Evolutionary conservation across 2,329 filamentous ascomycete genomes (phyloP).

Genomic region (Epichloe aotearoae): DNA sequence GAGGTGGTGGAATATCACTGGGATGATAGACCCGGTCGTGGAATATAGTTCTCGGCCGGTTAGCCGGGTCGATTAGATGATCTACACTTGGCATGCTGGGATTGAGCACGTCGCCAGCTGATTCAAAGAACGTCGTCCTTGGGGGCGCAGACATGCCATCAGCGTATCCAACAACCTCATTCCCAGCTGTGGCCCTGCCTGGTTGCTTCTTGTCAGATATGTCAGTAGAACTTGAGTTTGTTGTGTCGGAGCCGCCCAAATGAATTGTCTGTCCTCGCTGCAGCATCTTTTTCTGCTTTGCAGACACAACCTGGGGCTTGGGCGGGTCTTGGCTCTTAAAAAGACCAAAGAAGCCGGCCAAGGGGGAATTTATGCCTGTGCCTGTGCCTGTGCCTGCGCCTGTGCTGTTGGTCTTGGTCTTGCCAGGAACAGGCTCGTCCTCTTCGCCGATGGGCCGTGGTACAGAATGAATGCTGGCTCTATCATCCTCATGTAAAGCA

Average conservation of each 20-base stretch:
- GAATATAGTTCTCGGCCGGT: slow-evolving; percentile 80
- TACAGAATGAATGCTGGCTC: slow-evolving; percentile 38
- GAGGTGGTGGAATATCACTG: slow-evolving; percentile 76
- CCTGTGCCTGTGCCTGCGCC: neutral
- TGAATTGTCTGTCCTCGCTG: slow-evolving; percentile 61
- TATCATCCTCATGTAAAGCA: slow-evolving; percentile 55
- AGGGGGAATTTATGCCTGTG: slow-evolving; percentile 24
- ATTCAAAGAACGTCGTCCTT: slow-evolving; percentile 86
- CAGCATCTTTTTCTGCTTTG: slow-evolving; percentile 58
- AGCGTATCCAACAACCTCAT: slow-evolving; percentile 31
- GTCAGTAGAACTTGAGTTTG: slow-evolving; percentile 8
- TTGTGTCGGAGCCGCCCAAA: slow-evolving; percentile 15
- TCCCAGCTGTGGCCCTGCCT: slow-evolving; percentile 34
- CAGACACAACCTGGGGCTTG: slow-evolving; percentile 35
- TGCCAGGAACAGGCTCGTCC: slow-evolving; percentile 14
- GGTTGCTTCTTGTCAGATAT: slow-evolving; percentile 9
- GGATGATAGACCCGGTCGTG: slow-evolving; percentile 94
- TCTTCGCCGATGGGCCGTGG: slow-evolving; percentile 17
- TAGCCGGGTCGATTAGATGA: slow-evolving; percentile 72
- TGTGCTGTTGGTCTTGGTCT: slow-evolving; percentile 8
- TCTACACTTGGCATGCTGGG: slow-evolving; percentile 72
- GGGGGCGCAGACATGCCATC: slow-evolving; percentile 57
- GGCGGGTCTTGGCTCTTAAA: slow-evolving; percentile 48
- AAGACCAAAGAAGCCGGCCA: slow-evolving; percentile 57
- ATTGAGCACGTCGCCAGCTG: slow-evolving; percentile 82